Conservation (phyloP, 768 basidiomycete genomes). For the Boletus rubescentipes region DNA sequence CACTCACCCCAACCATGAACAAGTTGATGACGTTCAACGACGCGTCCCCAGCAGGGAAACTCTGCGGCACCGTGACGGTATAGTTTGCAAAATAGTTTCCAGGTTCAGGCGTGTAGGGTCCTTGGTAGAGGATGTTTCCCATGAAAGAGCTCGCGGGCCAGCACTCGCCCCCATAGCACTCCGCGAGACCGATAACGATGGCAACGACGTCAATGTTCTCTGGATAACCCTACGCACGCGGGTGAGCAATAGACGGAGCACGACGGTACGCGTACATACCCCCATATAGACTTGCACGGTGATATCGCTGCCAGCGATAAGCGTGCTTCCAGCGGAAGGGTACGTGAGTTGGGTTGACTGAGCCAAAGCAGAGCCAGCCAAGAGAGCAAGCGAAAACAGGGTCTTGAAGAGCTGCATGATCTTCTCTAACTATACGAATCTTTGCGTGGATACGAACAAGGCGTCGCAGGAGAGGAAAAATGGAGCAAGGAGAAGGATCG, state of each 20-base stretch:
- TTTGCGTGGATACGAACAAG: not conserved
- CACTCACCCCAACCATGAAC: conserved; percentile 41
- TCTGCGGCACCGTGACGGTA: conserved; percentile 30
- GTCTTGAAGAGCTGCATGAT: conserved; percentile 20
- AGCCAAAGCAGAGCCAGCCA: conserved; percentile 14
- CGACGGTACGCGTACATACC: conserved; percentile 3
- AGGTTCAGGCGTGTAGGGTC: conserved; percentile 28
- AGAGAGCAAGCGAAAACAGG: conserved; percentile 12
- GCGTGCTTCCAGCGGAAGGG: conserved; percentile 8
- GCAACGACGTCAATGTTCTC: conserved; percentile 28
- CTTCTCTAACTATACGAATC: not conserved
- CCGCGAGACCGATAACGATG: conserved; percentile 32
- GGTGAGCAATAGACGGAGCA: not conserved
- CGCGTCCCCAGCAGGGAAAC: conserved; percentile 27
- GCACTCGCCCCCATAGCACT: conserved; percentile 26
- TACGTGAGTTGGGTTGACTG: conserved; percentile 11
- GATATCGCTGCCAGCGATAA: conserved; percentile 6
- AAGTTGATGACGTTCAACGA: conserved; percentile 39
- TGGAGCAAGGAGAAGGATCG: not conserved
- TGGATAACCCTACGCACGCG: conserved; percentile 12
- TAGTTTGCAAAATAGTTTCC: conserved; percentile 31
- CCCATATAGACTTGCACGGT: conserved; percentile 21
- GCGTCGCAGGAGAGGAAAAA: not conserved
- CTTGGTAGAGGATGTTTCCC: conserved; percentile 36
- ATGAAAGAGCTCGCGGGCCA: conserved; percentile 22